Evolutionary conservation across 805 yeast species (phyloP), one percentile per base, ranked within the genome.

Genomic region (Starmerella vitae): DNA sequence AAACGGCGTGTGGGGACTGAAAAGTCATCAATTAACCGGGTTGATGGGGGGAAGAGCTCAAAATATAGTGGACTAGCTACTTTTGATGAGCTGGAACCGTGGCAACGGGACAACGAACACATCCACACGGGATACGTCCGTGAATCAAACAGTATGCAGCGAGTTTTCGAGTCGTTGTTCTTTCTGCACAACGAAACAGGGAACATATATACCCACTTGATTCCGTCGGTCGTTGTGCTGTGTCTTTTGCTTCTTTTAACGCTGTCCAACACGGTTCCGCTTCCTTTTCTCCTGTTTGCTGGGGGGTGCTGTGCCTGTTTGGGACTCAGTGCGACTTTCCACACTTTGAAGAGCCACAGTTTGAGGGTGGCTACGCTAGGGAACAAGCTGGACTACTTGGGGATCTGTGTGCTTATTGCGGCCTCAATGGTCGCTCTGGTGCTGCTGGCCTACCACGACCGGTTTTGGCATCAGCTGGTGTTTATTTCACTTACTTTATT

Each of bases 71-170:
- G n/a, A n/a, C 30, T 43, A 7, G 30, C 53, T 26, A 43, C 46
- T 26, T 78, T 67, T 62, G 68, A 73, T 42, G 78, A 78, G 46
- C 55, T 80, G 20, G 80, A 76, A 19, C 68, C 60, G 13, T 79
- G 91, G 91, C 85, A 78, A 52, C 64, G 69, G 42, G 91, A 80
- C 52, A 80, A 80, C 54, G 78, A 75, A 47, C 74, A 57, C 52
- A 79, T 80, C 33, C 54, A 62, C 30, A 61, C 73, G 0, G 84
- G 84, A 4, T 80, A 80, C 50, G 76, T 79, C 15, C 65, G 63
- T 25, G 74, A 70, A 39, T 71, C 81, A 1, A 48, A 56, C 25
- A 70, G 78, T 22, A 67, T 59, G 45, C 36, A 41, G 31, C 58
- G 56, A 34, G 72, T 79, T 42, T 41, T 74, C 14, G 47, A 60